A percentile compares a stretch with the other conserved stretches of the same genome.
Conservation (phyloP, 768 basidiomycete genomes). For the Baorangia bicolor region DNA sequence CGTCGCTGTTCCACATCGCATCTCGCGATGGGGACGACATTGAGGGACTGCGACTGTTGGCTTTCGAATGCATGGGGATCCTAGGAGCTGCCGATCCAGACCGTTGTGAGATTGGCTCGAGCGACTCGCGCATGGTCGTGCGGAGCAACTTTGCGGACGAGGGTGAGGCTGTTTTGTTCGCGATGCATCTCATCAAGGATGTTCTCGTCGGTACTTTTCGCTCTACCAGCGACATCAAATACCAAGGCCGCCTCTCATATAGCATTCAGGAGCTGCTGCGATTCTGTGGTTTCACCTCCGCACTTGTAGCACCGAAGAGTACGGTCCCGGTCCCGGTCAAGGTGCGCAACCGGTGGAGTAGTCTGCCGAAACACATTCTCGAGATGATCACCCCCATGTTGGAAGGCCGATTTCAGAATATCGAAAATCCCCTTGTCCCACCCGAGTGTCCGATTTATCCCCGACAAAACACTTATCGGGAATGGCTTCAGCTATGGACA, state of each 20-base stretch:
- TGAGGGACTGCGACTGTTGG: slow-evolving; percentile 63
- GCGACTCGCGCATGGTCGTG: slow-evolving; percentile 67
- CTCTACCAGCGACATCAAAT: slow-evolving; percentile 90
- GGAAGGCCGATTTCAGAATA: slow-evolving; percentile 60
- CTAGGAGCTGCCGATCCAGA: slow-evolving; percentile 96
- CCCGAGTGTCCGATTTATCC: slow-evolving; percentile 77
- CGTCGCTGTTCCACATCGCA: slow-evolving; percentile 64
- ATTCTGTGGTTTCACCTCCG: slow-evolving; percentile 82
- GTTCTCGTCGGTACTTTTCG: slow-evolving; percentile 88
- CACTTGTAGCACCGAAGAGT: slow-evolving; percentile 58
- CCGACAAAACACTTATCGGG: slow-evolving; percentile 76
- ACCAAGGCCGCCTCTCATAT: slow-evolving; percentile 86
- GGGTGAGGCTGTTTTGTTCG: slow-evolving; percentile 74
- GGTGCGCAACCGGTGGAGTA: slow-evolving; percentile 75
- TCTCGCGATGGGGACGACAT: slow-evolving; percentile 77
- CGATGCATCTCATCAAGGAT: slow-evolving; percentile 79
- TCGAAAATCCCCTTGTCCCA: slow-evolving; percentile 39
- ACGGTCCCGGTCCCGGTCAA: slow-evolving; percentile 56
- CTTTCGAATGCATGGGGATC: slow-evolving; percentile 89
- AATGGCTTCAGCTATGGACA: slow-evolving; percentile 95
- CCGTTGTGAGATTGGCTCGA: slow-evolving; percentile 66
- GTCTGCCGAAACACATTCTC: slow-evolving; percentile 75
- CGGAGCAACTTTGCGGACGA: slow-evolving; percentile 80
- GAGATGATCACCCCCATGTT: slow-evolving; percentile 87
- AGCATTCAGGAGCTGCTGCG: slow-evolving; percentile 88